Evolutionary conservation across 2,329 filamentous ascomycete genomes (phyloP), one percentile per base, ranked within the genome.

Genomic region (Lachnellula hyalina): DNA sequence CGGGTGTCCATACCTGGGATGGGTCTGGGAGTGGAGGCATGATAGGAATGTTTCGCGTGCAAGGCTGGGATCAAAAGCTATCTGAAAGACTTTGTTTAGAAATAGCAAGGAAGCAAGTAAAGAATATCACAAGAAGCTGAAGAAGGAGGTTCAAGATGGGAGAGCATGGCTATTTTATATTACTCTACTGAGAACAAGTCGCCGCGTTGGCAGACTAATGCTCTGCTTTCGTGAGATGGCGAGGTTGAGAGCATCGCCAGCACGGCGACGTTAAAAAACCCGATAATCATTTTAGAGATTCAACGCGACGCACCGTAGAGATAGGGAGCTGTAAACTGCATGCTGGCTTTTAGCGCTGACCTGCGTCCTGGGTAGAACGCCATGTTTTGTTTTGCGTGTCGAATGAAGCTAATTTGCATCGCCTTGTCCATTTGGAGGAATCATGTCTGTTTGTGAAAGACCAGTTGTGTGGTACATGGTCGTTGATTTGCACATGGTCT

Each of bases 1-100:
- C 45, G 2, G 56, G 56, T 3, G 47, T 50, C 52, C 55, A 57
- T 5, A 17, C 40, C 4, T 23, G 17, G 47, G 19, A 35, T 15
- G 35, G 23, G 32, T 2, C 38, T 35, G n/a, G 42, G 23, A 36
- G 17, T 34, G 41, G 41, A 44, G 41, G 41, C 41, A 44, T 44
- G 12, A 25, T 17, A 6, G 41, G 23, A 19, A 44, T 19, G 21
- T 41, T 41, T n/a, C 9, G 38, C 9, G 17, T 7, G 38, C 15
- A 41, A 19, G 15, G 15, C 15, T 7, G 38, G 9, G 38, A 41
- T 41, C 15, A 11, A 40, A n/a, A 40, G 17, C 8, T 40, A 7
- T 40, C 15, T 6, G 36, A 40, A 17, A 15, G 14, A n/a, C 15
- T 40, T 15, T 40, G 36, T 6, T n/a, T 4, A 4, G 15, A 5